Evolutionary conservation across 768 basidiomycete species (phyloP).

Genomic region (Lactarius akahatsu): DNA sequence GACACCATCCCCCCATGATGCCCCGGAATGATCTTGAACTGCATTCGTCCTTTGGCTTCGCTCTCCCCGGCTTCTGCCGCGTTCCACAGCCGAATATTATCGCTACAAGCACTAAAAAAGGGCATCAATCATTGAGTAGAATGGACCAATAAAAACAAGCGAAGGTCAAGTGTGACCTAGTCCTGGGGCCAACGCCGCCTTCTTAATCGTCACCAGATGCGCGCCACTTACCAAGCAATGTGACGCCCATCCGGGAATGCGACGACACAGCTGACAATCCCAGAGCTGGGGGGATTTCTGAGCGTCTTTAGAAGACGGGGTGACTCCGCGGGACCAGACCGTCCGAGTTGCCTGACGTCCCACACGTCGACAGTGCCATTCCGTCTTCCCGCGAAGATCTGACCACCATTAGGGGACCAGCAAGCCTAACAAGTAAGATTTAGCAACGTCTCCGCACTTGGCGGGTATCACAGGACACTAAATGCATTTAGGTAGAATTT

Average conservation of each 20-base stretch:
- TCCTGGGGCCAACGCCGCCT: slow-evolving; percentile 14
- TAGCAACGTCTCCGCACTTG: slow-evolving; percentile 3
- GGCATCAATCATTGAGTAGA: slow-evolving; percentile 11
- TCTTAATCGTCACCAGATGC: neutral
- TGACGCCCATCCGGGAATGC: slow-evolving; percentile 92
- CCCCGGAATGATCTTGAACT: slow-evolving; percentile 93
- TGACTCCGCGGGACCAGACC: slow-evolving; percentile 56
- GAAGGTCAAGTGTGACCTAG: slow-evolving; percentile 4
- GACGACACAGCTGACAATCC: slow-evolving; percentile 87
- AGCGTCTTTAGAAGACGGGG: slow-evolving; percentile 80
- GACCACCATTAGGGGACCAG: slow-evolving; percentile 87
- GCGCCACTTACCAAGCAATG: slow-evolving; percentile 71
- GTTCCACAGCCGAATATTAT: slow-evolving; percentile 94
- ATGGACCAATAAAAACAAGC: slow-evolving; percentile 15
- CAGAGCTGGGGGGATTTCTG: slow-evolving; percentile 83
- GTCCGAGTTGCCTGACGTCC: slow-evolving; percentile 85
- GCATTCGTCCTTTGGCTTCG: slow-evolving; percentile 67
- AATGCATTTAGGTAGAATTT: slow-evolving; percentile 11
- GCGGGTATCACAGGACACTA: slow-evolving; percentile 17
- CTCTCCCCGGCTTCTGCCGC: slow-evolving; percentile 71
- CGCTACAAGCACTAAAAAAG: slow-evolving; percentile 72
- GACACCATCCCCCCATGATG: slow-evolving; percentile 95
- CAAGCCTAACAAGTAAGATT: slow-evolving; percentile 63
- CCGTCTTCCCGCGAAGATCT: slow-evolving; percentile 87
- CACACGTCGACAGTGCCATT: slow-evolving; percentile 91